A percentile compares a stretch with the other conserved stretches of the same genome.
phyloP scores from a whole-genome alignment of 805 yeast genomes.

The Candida pini region DNA sequence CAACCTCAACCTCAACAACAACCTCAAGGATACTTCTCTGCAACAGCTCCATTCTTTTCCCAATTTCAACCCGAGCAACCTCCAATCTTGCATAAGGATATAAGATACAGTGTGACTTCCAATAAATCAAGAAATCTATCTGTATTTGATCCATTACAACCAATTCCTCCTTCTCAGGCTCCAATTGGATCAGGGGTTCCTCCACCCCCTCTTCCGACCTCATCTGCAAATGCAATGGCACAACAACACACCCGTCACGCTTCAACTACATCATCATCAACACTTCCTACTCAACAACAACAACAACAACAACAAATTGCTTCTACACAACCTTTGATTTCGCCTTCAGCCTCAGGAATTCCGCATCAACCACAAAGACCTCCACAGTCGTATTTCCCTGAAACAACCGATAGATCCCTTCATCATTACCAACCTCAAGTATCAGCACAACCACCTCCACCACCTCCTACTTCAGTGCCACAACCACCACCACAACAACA shows the following conservation, averaged over 20 bases:
- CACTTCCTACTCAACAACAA: background rate
- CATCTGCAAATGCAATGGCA: background rate
- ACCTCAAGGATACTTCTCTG: slow-evolving; percentile 16
- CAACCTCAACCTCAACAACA: slow-evolving; percentile 10
- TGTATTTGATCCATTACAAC: slow-evolving; percentile 31
- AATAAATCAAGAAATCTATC: slow-evolving; percentile 34
- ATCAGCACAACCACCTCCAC: no score
- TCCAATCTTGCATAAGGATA: slow-evolving; percentile 26
- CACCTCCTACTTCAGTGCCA: no score
- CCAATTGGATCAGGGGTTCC: background rate
- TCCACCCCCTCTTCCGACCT: background rate
- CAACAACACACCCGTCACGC: slow-evolving; percentile 2
- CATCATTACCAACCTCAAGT: no score
- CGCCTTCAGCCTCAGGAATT: no score
- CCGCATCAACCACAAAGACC: slow-evolving; percentile 4
- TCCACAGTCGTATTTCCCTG: slow-evolving; percentile 1
- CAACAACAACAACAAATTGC: slow-evolving; percentile 7
- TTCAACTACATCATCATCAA: slow-evolving; percentile 1
- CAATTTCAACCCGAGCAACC: slow-evolving; percentile 24
- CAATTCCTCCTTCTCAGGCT: slow-evolving; percentile 9
- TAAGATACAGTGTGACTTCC: slow-evolving; percentile 26
- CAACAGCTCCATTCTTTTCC: slow-evolving; percentile 25
- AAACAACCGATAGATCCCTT: slow-evolving; percentile 1
- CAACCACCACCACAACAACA: no score
- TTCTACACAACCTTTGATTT: no score